Conservation (phyloP, 371 early-diverging fungal species). For the Syncephalastrum contaminatum region DNA sequence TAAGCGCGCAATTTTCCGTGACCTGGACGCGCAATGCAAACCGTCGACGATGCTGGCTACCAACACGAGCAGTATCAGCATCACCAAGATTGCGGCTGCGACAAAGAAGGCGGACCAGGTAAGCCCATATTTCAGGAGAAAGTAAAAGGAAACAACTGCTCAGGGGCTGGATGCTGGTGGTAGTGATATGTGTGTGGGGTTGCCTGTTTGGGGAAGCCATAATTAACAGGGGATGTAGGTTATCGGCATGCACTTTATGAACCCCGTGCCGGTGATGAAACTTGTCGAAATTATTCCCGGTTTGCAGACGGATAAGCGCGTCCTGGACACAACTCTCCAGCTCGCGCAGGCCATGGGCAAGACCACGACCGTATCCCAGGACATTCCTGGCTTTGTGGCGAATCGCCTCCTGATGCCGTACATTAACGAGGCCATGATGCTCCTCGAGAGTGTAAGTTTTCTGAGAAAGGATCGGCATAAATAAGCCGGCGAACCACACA, state of each 20-base stretch:
- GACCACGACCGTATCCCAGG: conserved; percentile 82
- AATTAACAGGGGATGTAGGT: conserved; percentile 39
- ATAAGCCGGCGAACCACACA: too few species aligned
- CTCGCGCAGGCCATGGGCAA: conserved; percentile 91
- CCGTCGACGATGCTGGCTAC: conserved; percentile 87
- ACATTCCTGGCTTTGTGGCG: conserved; percentile 97
- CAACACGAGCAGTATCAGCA: conserved; percentile 76
- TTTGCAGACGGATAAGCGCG: conserved; percentile 73
- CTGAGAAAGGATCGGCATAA: neutral
- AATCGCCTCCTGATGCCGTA: conserved; percentile 98
- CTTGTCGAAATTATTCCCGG: conserved; percentile 97
- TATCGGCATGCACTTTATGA: conserved; percentile 94
- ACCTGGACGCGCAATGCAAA: conserved; percentile 70
- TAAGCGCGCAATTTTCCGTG: conserved; percentile 82
- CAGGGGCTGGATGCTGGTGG: neutral
- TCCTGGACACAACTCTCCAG: conserved; percentile 70
- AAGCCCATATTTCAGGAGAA: neutral
- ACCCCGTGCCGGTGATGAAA: conserved; percentile 98
- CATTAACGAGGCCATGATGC: conserved; percentile 95
- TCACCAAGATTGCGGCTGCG: conserved; percentile 89
- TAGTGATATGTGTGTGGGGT: neutral
- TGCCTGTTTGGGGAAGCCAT: conserved; percentile 1
- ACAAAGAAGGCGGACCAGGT: conserved; percentile 79
- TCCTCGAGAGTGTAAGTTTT: conserved; percentile 76
- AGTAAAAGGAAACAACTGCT: conserved; percentile 1